Evolutionary conservation across 1,139 yeast genomes (phyloP).

Genomic region (Diutina mesorugosa): DNA sequence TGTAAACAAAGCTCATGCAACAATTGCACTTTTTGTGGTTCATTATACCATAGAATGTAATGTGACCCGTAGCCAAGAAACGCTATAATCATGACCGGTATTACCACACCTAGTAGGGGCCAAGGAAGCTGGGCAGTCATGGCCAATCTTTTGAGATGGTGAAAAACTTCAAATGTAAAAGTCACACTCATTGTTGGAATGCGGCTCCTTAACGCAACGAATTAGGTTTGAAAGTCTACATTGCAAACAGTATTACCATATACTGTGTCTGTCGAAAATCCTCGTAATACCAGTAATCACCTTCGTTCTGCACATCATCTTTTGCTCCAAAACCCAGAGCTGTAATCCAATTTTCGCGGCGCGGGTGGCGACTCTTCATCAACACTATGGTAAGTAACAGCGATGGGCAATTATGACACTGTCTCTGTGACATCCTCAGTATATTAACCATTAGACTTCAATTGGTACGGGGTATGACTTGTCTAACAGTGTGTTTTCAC

Average conservation of each 20-base stretch:
- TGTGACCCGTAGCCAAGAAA: constrained; percentile 56
- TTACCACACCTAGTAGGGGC: constrained; percentile 8
- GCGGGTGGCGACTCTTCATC: constrained; percentile 1
- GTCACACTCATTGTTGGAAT: too few species aligned
- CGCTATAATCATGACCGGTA: constrained; percentile 54
- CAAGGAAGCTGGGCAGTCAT: background rate
- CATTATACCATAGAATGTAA: constrained; percentile 37
- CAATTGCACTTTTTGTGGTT: constrained; percentile 29
- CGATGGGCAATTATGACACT: background rate
- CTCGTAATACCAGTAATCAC: too few species aligned
- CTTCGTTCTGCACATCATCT: background rate
- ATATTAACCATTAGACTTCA: constrained; percentile 42
- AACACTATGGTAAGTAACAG: constrained; percentile 1
- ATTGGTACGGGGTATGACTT: constrained; percentile 97
- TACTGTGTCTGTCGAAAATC: too few species aligned
- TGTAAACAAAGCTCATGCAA: constrained; percentile 35
- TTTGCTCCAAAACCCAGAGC: too few species aligned
- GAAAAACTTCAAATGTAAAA: background rate
- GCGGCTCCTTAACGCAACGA: too few species aligned
- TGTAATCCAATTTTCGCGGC: background rate
- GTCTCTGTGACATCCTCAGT: background rate
- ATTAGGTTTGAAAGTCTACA: too few species aligned
- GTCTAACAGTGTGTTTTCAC: constrained; percentile 76
- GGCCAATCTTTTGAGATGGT: background rate
- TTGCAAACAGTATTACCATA: too few species aligned